Conservation (phyloP, 2,329 filamentous ascomycete species). For the Colletotrichum viniferum region DNA sequence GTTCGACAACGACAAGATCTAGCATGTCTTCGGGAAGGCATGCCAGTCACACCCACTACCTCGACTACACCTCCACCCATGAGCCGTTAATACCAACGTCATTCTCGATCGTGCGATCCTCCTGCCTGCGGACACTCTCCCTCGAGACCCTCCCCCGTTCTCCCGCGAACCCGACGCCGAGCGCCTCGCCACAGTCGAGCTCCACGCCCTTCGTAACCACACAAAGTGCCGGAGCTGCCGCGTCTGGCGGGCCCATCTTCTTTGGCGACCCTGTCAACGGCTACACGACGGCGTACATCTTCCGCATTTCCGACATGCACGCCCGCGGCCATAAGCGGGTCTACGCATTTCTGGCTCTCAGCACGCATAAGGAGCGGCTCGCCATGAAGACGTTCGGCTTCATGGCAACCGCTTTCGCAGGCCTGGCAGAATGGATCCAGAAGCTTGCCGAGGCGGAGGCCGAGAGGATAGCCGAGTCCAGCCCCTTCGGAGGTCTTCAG, state of each 20-base stretch:
- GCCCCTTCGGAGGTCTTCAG: conserved; percentile 43
- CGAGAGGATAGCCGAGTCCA: conserved; percentile 54
- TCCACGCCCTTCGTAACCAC: conserved; percentile 58
- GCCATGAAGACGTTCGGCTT: conserved; percentile 71
- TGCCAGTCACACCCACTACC: conserved; percentile 64
- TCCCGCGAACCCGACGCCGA: conserved; percentile 32
- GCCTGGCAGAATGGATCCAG: conserved; percentile 70
- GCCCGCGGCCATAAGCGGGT: conserved; percentile 72
- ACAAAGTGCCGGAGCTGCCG: conserved; percentile 56
- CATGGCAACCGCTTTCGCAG: conserved; percentile 65
- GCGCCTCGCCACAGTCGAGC: conserved; percentile 29
- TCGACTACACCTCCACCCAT: conserved; percentile 72
- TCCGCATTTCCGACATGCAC: conserved; percentile 71
- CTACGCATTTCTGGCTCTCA: conserved; percentile 70
- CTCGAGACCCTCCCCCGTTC: conserved; percentile 68
- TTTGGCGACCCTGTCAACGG: conserved; percentile 69
- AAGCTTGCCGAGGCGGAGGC: conserved; percentile 67
- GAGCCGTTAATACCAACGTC: conserved; percentile 65
- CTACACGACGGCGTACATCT: conserved; percentile 74
- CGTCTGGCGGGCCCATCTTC: conserved; percentile 70
- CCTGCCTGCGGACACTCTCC: conserved; percentile 69
- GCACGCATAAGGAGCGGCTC: conserved; percentile 66
- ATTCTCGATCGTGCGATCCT: conserved; percentile 70
- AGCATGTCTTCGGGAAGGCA: conserved; percentile 62
- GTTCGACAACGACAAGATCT: conserved; percentile 55